Conservation (phyloP, 805 yeast genomes). For the Candida lessepsii region DNA sequence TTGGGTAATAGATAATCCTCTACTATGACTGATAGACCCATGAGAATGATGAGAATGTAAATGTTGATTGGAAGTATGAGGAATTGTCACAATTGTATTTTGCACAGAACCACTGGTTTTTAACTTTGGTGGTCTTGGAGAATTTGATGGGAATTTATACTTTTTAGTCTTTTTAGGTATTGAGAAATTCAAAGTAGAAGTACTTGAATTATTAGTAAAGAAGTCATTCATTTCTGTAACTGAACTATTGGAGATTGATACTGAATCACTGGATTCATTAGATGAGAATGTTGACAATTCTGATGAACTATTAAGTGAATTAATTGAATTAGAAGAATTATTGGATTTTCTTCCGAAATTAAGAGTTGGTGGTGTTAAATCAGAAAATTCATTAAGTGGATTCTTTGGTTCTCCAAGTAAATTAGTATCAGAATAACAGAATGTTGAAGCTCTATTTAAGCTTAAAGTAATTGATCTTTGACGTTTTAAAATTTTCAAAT, state of each 20-base stretch:
- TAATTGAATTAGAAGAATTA: conserved; percentile 17
- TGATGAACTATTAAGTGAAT: conserved; percentile 20
- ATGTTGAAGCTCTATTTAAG: conserved; percentile 27
- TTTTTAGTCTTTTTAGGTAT: conserved; percentile 10
- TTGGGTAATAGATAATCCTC: conserved; percentile 2
- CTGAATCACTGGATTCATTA: conserved; percentile 15
- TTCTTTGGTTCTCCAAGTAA: background rate
- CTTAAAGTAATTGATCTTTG: conserved; percentile 22
- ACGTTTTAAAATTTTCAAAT: conserved; percentile 31
- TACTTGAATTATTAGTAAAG: conserved; percentile 10
- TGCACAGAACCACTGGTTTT: conserved; percentile 1
- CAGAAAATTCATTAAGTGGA: background rate
- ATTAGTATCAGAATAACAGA: conserved; percentile 18
- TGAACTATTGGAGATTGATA: conserved; percentile 28
- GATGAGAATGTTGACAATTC: conserved; percentile 18
- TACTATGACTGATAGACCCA: conserved; percentile 4
- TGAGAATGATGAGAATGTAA: conserved; percentile 4
- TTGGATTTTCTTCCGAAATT: conserved; percentile 18
- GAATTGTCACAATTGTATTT: conserved; percentile 1
- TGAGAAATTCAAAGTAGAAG: conserved; percentile 7
- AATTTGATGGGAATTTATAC: conserved; percentile 12
- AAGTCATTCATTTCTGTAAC: conserved; percentile 17
- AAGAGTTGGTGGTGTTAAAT: conserved; percentile 30
- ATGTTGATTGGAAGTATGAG: background rate
- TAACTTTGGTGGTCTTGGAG: conserved; percentile 9